Conservation (phyloP, 805 yeast genomes). For the Metschnikowia lunata region DNA sequence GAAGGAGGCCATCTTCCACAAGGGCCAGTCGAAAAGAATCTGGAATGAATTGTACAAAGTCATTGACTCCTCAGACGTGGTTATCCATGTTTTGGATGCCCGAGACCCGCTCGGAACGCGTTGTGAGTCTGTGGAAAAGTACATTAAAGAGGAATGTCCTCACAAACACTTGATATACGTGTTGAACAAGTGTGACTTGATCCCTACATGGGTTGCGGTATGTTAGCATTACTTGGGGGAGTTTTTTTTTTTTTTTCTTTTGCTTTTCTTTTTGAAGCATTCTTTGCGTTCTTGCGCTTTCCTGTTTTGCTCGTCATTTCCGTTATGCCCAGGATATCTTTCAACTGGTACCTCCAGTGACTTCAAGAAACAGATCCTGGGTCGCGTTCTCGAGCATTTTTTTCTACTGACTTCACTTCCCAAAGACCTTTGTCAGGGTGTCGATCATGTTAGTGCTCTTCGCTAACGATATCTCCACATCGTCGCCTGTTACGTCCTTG, state of each 20-base stretch:
- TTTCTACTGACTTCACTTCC: slow-evolving; percentile 24
- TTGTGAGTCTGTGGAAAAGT: slow-evolving; percentile 89
- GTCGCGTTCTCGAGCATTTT: background rate
- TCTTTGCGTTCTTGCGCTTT: too few species aligned
- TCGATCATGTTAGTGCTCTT: slow-evolving; percentile 32
- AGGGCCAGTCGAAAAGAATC: slow-evolving; percentile 96
- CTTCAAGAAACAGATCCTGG: background rate
- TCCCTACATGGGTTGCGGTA: slow-evolving; percentile 99
- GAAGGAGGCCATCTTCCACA: slow-evolving; percentile 90
- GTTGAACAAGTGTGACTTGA: slow-evolving; percentile 94
- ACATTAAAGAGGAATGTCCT: slow-evolving; percentile 88
- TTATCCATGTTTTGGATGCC: slow-evolving; percentile 93
- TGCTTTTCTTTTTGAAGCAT: background rate
- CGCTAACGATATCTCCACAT: slow-evolving; percentile 28
- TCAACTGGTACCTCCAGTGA: background rate
- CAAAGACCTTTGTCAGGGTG: slow-evolving; percentile 89
- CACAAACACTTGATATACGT: slow-evolving; percentile 95
- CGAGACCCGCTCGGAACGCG: slow-evolving; percentile 97
- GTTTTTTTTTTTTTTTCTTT: slow-evolving; percentile 1
- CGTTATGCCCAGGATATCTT: background rate
- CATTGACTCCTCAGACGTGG: slow-evolving; percentile 95
- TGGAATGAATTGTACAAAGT: slow-evolving; percentile 98
- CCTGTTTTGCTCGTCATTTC: background rate
- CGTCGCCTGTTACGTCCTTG: slow-evolving; percentile 96
- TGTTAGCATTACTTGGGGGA: slow-evolving; percentile 44